Percentiles rank a stretch among this genome's conserved stretches.
Evolutionary conservation across 2,329 filamentous ascomycete genomes (phyloP).

Genomic region (Biscogniauxia sp.): DNA sequence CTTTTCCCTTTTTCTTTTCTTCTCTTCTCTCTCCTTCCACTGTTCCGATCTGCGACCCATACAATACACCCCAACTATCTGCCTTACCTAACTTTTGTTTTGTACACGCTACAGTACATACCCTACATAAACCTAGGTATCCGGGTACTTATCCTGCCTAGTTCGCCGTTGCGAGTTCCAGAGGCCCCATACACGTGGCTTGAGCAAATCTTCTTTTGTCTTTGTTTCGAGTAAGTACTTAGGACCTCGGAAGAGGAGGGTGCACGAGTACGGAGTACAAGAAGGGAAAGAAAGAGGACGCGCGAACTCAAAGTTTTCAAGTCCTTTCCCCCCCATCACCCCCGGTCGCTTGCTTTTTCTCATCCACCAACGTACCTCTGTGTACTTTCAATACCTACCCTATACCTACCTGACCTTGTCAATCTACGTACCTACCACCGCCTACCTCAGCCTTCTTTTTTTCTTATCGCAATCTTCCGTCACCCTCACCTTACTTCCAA

Average conservation of each 20-base stretch:
- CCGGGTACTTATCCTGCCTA: not conserved
- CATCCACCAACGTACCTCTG: not conserved
- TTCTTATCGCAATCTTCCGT: not conserved
- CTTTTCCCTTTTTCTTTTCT: not conserved
- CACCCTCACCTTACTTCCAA: not conserved
- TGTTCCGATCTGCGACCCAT: not conserved
- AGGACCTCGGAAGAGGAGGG: not conserved
- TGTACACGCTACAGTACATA: not conserved
- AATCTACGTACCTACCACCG: not conserved
- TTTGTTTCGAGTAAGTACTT: not conserved
- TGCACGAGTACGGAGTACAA: not conserved
- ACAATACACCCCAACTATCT: too few relatives aligned
- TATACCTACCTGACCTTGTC: not conserved
- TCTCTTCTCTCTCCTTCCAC: slow-evolving; percentile 10
- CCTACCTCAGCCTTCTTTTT: not conserved
- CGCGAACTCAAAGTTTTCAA: not conserved
- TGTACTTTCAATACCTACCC: not conserved
- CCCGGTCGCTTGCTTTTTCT: not conserved
- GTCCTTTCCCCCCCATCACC: too few relatives aligned
- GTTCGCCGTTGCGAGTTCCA: not conserved
- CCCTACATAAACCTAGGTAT: not conserved
- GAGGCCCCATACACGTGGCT: not conserved
- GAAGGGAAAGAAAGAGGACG: too few relatives aligned
- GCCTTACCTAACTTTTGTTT: not conserved
- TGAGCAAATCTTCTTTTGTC: not conserved